Conservation (phyloP, 192 early-diverging fungal species). For the Ramicandelaber brevisporus region DNA sequence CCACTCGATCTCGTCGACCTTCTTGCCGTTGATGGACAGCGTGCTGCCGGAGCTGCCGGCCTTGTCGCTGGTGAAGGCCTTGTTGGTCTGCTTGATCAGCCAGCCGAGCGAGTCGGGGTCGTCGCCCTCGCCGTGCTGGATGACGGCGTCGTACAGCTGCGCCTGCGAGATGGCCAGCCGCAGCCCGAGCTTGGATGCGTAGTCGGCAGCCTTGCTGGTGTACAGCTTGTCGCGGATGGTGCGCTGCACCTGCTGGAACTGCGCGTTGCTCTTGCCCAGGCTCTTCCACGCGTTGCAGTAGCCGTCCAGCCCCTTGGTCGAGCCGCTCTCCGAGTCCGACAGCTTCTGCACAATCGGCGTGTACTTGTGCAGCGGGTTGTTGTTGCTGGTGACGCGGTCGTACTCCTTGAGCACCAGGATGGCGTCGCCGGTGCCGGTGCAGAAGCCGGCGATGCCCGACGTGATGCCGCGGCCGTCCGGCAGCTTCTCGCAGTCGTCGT, state of each 20-base stretch:
- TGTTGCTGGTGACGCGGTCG: constrained; percentile 8
- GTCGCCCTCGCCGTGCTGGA: constrained; percentile 11
- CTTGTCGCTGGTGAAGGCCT: constrained; percentile 4
- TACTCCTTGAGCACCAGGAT: constrained; percentile 17
- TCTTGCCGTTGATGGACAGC: constrained; percentile 6
- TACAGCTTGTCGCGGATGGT: constrained; percentile 11
- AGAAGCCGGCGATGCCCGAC: constrained; percentile 11
- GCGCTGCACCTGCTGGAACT: constrained; percentile 16
- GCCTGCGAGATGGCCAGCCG: constrained; percentile 10
- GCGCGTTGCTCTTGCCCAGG: constrained; percentile 8
- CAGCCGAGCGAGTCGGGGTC: constrained; percentile 12
- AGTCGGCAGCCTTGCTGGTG: constrained; percentile 8
- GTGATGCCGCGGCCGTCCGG: constrained; percentile 11
- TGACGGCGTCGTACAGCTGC: constrained; percentile 20
- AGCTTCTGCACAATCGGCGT: constrained; percentile 5
- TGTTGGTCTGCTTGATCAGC: constrained; percentile 7
- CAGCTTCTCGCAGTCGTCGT: constrained; percentile 12
- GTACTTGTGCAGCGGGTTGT: constrained; percentile 11
- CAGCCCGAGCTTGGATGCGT: constrained; percentile 9
- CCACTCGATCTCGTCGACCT: constrained; percentile 15
- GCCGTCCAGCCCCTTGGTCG: constrained; percentile 11
- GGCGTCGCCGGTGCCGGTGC: constrained; percentile 19
- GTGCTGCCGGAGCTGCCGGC: constrained; percentile 8
- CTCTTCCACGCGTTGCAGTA: constrained; percentile 18
- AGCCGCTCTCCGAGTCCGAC: constrained; percentile 3